phyloP scores from a whole-genome alignment of 2,329 filamentous ascomycete species.

The Ophiostoma tasmaniense region DNA sequence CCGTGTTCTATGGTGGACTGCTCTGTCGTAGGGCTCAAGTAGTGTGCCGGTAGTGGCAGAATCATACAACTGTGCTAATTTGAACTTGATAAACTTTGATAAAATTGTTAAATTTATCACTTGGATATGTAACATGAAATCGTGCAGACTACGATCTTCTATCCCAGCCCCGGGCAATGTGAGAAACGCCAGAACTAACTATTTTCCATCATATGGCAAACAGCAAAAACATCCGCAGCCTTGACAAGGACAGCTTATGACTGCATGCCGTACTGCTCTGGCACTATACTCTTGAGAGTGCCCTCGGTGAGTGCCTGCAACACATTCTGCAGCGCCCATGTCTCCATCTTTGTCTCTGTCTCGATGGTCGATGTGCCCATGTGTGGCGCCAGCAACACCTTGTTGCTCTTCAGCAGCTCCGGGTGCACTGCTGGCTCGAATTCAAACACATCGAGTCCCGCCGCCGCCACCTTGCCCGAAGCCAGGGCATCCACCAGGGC shows the following conservation, averaged over 20 bases:
- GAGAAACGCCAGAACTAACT: too few species aligned
- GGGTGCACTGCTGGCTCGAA: constrained; percentile 57
- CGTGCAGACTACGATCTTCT: not conserved
- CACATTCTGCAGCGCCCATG: constrained; percentile 19
- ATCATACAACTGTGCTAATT: too few species aligned
- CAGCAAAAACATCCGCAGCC: not conserved
- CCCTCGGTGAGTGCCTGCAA: constrained; percentile 22
- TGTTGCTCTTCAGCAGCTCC: constrained; percentile 59
- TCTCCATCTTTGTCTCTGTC: constrained; percentile 31
- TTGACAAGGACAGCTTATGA: not conserved
- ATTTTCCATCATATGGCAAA: not conserved
- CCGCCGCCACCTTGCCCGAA: constrained; percentile 35
- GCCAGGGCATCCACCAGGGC: constrained; percentile 41
- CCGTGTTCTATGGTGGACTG: constrained; percentile 5
- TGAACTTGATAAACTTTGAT: too few species aligned
- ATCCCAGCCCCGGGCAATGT: not conserved
- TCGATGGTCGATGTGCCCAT: constrained; percentile 77
- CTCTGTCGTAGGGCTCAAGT: not conserved
- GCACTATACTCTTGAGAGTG: constrained; percentile 18
- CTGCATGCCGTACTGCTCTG: constrained; percentile 16
- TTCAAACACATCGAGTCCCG: constrained; percentile 45
- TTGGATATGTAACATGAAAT: not conserved
- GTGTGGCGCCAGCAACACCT: constrained; percentile 70
- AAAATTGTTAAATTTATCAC: too few species aligned
- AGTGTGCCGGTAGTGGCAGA: not conserved